These are phyloP conservation scores for Arachis monticola DNA, from an alignment of 331 rosid genomes.

Conservation along the genomic window DNA sequence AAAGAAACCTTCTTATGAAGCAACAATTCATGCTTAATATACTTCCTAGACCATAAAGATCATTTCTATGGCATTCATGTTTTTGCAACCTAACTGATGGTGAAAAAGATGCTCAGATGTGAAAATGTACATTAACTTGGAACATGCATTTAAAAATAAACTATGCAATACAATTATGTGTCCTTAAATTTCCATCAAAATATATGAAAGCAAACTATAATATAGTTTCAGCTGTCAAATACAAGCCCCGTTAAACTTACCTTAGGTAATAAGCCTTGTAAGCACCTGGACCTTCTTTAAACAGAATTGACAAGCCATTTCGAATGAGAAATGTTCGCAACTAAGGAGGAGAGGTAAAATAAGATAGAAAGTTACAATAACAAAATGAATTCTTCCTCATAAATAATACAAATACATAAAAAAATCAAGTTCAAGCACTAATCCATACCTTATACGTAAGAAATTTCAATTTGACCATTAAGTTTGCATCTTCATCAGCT, in stretches of 20 bases:
- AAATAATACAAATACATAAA: slow-evolving; percentile 11
- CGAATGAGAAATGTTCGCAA: slow-evolving; percentile 92
- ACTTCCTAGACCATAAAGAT: slow-evolving; percentile 5
- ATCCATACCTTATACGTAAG: slow-evolving; percentile 81
- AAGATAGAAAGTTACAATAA: slow-evolving; percentile 22
- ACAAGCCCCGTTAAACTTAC: slow-evolving; percentile 46
- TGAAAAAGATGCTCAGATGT: slow-evolving; percentile 8
- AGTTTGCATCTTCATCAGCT: slow-evolving; percentile 90
- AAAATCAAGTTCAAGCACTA: slow-evolving; percentile 18
- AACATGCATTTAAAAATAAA: slow-evolving; percentile 4
- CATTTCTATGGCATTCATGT: slow-evolving; percentile 3
- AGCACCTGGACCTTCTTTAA: slow-evolving; percentile 92
- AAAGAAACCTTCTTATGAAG: slow-evolving; percentile 24
- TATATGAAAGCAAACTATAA: slow-evolving; percentile 17
- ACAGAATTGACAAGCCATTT: slow-evolving; percentile 85
- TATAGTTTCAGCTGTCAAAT: slow-evolving; percentile 7
- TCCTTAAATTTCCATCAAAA: slow-evolving; percentile 15
- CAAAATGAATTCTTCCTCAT: not conserved
- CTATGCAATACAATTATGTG: slow-evolving; percentile 4
- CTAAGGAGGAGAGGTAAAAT: slow-evolving; percentile 46
- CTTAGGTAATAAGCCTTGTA: slow-evolving; percentile 93
- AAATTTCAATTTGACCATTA: slow-evolving; percentile 97
- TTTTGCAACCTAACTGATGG: slow-evolving; percentile 6
- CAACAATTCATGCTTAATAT: slow-evolving; percentile 2
- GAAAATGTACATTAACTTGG: not conserved